phyloP scores from a whole-genome alignment of 2,329 filamentous ascomycete genomes.

The Leptographium lundbergii region DNA sequence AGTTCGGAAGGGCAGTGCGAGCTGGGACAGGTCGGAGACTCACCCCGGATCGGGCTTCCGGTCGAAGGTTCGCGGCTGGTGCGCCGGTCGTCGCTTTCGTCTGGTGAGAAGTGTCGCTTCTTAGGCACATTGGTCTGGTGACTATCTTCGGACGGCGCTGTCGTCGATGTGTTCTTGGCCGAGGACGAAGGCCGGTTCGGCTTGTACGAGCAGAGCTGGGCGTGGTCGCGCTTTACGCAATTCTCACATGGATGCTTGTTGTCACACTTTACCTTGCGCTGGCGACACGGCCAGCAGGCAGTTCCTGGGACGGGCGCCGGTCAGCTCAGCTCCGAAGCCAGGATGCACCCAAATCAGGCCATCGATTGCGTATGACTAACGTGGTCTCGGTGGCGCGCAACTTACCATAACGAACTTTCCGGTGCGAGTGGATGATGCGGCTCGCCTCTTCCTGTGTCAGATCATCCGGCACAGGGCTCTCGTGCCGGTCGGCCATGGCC shows the following conservation, averaged over 20 bases:
- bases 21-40: background rate
- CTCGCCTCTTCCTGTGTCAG: slow-evolving; percentile 53
- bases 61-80: slow-evolving; percentile 5
- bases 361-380: background rate
- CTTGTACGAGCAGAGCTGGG: slow-evolving; percentile 53
- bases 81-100: slow-evolving; percentile 21
- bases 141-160: slow-evolving; percentile 14
- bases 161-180: slow-evolving; percentile 18
- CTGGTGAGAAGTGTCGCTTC: slow-evolving; percentile 33
- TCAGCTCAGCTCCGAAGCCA: background rate
- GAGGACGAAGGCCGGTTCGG: slow-evolving; percentile 37
- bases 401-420: slow-evolving; percentile 57
- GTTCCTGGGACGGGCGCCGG: slow-evolving; percentile 29
- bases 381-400: no score
- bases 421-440: slow-evolving; percentile 56
- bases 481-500: slow-evolving; percentile 31
- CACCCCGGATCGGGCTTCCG: slow-evolving; percentile 9
- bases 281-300: slow-evolving; percentile 54
- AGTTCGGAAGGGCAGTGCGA: background rate
- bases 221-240: slow-evolving; percentile 53
- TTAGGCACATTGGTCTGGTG: slow-evolving; percentile 15
- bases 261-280: slow-evolving; percentile 58
- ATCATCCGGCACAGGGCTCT: slow-evolving; percentile 37
- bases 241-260: slow-evolving; percentile 58
- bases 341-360: background rate